Conservation (phyloP, 768 basidiomycete species). For the Trametopsis cervina region DNA sequence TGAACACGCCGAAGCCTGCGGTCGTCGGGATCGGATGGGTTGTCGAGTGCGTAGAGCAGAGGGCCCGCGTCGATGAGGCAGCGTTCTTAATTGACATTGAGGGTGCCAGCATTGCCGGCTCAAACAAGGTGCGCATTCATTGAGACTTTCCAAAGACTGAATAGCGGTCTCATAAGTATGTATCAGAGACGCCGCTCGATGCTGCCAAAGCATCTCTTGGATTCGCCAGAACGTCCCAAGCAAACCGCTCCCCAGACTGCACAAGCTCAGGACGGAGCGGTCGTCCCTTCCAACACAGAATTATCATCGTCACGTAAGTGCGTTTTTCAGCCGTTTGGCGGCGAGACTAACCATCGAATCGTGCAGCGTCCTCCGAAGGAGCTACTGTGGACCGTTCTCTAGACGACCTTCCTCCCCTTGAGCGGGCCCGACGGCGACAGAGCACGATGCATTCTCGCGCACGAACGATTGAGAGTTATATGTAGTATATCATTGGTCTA, state of each 20-base stretch:
- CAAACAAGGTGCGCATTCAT: conserved; percentile 45
- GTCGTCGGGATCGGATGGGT: conserved; percentile 89
- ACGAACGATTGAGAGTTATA: no score
- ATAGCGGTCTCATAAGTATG: conserved; percentile 1
- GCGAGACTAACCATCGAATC: no score
- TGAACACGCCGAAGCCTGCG: conserved; percentile 61
- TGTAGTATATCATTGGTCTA: no score
- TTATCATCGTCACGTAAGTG: conserved; percentile 16
- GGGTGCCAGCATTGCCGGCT: conserved; percentile 46
- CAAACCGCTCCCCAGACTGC: not conserved
- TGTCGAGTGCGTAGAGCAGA: conserved; percentile 75
- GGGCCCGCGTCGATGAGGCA: conserved; percentile 54
- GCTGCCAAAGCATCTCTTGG: conserved; percentile 50
- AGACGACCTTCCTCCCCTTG: conserved; percentile 60
- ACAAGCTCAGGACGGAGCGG: no score
- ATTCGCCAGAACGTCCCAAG: conserved; percentile 8
- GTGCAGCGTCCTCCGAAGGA: conserved; percentile 13
- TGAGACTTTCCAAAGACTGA: not conserved
- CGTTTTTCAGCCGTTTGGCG: no score
- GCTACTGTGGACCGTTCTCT: conserved; percentile 30
- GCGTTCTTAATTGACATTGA: conserved; percentile 61
- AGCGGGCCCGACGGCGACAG: conserved; percentile 52
- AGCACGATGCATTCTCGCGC: no score
- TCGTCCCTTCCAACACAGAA: not conserved
- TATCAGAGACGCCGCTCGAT: conserved; percentile 66